Evolutionary conservation across 75 land plant genomes (phyloP), one percentile per base, ranked within the genome.

Genomic region (Pinus taeda): DNA sequence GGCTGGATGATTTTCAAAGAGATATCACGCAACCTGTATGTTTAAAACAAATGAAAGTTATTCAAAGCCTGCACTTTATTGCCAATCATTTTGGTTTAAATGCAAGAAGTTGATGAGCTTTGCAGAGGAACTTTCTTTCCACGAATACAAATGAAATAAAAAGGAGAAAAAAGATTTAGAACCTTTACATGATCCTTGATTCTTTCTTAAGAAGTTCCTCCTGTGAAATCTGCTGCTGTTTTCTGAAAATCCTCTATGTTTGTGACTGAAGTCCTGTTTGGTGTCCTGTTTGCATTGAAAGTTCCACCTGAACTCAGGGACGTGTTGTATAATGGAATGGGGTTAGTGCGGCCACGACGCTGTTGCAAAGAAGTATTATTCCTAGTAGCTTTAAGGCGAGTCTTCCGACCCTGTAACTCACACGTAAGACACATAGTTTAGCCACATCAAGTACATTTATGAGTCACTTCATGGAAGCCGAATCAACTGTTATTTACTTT

Each of bases 391-490:
- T 86, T 91, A 15, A 73, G 75, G 30, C 90, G 88, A 74, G 90
- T 90, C 74, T 82, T 88, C 66, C 93, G 79, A 73, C 93, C 93
- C 93, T 91, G 87, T 57, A 74, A 15, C 29, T 74, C 75, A 74
- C 21, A 20, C 36, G 62, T 18, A 21, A 76, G 21, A 65, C 20
- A 65, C 58, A 64, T 42, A 15, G 49, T 39, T 42, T 39, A 20
- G 42, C 13, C 21, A 42, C 72, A 42, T 39, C 11, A 42, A n/a
- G 3, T 21, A 69, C 9, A 39, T 69, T 39, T 69, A 13, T 9
- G 12, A 39, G 7, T 36, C 13, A n/a, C 6, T 20, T 67, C 42
- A 36, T n/a, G 42, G 71, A 69, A 69, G n/a, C 11, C 12, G n/a
- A 13, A 18, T 20, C 21, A 26, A 26, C 18, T 8, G 18, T 17